These are phyloP conservation scores for Cyphellophora europaea DNA, from an alignment of 2,329 filamentous ascomycete species.

Conservation along the genomic window DNA sequence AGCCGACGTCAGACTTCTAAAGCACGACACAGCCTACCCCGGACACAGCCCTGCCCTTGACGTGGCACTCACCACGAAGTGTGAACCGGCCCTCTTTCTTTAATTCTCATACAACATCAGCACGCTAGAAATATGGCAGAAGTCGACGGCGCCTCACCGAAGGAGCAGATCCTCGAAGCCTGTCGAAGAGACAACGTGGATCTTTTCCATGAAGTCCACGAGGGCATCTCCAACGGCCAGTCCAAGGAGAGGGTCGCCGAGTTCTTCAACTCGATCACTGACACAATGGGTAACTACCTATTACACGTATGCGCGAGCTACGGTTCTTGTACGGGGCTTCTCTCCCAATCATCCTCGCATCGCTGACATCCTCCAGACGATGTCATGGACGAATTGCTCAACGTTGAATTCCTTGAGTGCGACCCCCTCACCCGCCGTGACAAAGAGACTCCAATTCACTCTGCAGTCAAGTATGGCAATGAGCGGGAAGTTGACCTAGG, in stretches of 20 bases:
- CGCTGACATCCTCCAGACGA: slow-evolving; percentile 26
- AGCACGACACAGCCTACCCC: no score
- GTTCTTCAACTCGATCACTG: slow-evolving; percentile 77
- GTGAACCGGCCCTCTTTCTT: no score
- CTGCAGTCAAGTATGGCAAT: slow-evolving; percentile 35
- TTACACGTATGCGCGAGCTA: slow-evolving; percentile 80
- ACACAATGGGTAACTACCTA: slow-evolving; percentile 77
- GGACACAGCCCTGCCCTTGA: no score
- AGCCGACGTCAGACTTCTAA: no score
- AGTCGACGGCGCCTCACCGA: slow-evolving; percentile 62
- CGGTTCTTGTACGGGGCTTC: slow-evolving; percentile 63
- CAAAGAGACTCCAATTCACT: slow-evolving; percentile 36
- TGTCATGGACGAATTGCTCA: slow-evolving; percentile 36
- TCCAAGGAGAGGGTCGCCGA: slow-evolving; percentile 55
- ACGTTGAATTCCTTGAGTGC: slow-evolving; percentile 39
- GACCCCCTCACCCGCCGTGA: slow-evolving; percentile 37
- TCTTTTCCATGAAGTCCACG: slow-evolving; percentile 67
- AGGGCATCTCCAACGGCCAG: slow-evolving; percentile 45
- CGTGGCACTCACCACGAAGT: no score
- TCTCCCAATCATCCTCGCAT: not conserved
- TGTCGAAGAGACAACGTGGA: slow-evolving; percentile 88
- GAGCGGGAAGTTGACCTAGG: slow-evolving; percentile 35
- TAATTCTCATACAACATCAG: no score
- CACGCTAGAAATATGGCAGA: slow-evolving; percentile 37
- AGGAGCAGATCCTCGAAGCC: slow-evolving; percentile 83